These are phyloP conservation scores for Fusarium pseudograminearum DNA, from an alignment of 2,329 filamentous ascomycete species.

Conservation along the genomic window DNA sequence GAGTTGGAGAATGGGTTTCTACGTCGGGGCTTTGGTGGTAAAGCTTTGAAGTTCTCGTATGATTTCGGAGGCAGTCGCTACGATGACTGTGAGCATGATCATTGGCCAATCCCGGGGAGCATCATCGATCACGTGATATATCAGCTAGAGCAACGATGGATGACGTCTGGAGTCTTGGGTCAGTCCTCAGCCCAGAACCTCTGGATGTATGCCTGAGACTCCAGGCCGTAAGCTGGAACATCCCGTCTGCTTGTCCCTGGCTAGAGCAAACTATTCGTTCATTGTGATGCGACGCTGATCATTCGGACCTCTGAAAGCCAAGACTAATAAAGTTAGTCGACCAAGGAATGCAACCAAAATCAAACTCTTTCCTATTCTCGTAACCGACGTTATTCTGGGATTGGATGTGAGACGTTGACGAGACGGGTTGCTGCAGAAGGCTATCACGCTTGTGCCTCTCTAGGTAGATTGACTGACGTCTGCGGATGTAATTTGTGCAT, in stretches of 20 bases:
- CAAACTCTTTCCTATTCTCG: constrained; percentile 22
- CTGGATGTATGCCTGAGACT: background rate
- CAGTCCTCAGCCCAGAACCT: background rate
- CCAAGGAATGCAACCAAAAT: constrained; percentile 32
- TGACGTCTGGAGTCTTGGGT: constrained; percentile 30
- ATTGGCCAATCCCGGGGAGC: constrained; percentile 48
- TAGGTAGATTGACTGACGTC: constrained; percentile 23
- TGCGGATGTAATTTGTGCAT: constrained; percentile 19
- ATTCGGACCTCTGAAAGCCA: constrained; percentile 26
- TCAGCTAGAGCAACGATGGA: constrained; percentile 9
- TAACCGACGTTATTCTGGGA: constrained; percentile 20
- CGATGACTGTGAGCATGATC: constrained; percentile 33
- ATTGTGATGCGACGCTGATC: constrained; percentile 34
- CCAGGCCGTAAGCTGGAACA: constrained; percentile 10
- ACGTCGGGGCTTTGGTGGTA: constrained; percentile 35
- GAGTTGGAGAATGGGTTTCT: constrained; percentile 34
- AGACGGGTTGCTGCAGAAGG: constrained; percentile 35
- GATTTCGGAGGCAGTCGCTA: constrained; percentile 46
- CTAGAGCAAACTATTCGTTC: constrained; percentile 24
- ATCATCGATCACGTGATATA: constrained; percentile 37
- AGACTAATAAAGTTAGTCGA: constrained; percentile 20
- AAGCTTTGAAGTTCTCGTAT: constrained; percentile 51
- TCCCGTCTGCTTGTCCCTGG: constrained; percentile 26
- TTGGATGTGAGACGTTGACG: constrained; percentile 34
- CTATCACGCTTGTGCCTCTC: constrained; percentile 19